A percentile compares a stretch with the other conserved stretches of the same genome.
Evolutionary conservation across 441 rosid genomes (phyloP).

Genomic region (Brassica hybrid): DNA sequence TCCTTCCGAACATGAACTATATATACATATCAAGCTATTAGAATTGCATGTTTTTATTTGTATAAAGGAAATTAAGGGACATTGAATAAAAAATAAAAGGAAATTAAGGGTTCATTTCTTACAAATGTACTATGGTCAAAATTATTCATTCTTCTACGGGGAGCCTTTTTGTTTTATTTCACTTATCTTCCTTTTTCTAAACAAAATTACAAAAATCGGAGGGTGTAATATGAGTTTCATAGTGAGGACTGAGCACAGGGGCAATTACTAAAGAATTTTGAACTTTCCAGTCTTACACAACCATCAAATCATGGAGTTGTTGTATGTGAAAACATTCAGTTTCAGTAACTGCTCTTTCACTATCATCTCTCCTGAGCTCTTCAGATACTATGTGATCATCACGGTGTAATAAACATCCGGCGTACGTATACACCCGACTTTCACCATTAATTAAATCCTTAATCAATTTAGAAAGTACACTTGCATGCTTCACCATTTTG

Average conservation of each 20-base stretch:
- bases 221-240: neutral
- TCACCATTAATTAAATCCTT: neutral
- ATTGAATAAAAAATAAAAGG: neutral
- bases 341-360: neutral
- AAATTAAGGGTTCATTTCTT: neutral
- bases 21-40: neutral
- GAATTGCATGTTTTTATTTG: neutral
- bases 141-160: neutral
- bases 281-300: neutral
- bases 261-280: neutral
- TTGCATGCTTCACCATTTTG: neutral
- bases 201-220: neutral
- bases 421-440: neutral
- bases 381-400: neutral
- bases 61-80: neutral
- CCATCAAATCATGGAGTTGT: neutral
- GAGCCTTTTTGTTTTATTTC: neutral
- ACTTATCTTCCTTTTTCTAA: neutral
- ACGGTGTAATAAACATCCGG: neutral
- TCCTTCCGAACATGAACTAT: neutral
- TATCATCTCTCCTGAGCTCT: neutral
- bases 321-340: neutral
- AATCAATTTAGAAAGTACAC: neutral
- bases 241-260: neutral
- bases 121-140: neutral